These are phyloP conservation scores for Fusarium nisikadoi DNA, from an alignment of 2,329 filamentous ascomycete species.

Conservation along the genomic window DNA sequence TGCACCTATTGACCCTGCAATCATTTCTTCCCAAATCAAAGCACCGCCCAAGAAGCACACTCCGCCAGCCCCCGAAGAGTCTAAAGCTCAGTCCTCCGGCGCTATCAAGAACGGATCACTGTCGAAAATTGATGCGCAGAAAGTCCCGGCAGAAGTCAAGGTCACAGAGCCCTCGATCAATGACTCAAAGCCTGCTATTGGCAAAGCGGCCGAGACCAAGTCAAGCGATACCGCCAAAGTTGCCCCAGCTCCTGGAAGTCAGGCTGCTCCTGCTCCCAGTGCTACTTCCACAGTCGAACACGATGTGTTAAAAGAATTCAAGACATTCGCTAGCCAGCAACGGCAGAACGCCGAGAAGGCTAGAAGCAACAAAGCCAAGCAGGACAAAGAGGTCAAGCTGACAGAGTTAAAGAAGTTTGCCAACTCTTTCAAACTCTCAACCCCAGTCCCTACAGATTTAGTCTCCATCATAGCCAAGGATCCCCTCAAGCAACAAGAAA, in stretches of 20 bases:
- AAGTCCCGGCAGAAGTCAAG: slow-evolving; percentile 46
- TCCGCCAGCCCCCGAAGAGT: slow-evolving; percentile 40
- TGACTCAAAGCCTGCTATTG: slow-evolving; percentile 49
- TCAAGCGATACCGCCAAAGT: slow-evolving; percentile 40
- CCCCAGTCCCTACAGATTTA: slow-evolving; percentile 89
- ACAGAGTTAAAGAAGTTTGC: slow-evolving; percentile 97
- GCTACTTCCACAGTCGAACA: slow-evolving; percentile 70
- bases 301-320: slow-evolving; percentile 72
- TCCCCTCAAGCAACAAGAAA: slow-evolving; percentile 91
- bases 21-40: slow-evolving; percentile 86
- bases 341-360: slow-evolving; percentile 66
- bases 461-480: slow-evolving; percentile 97
- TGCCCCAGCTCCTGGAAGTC: slow-evolving; percentile 52
- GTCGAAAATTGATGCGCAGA: slow-evolving; percentile 44
- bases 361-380: slow-evolving; percentile 67
- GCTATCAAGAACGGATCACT: slow-evolving; percentile 46
- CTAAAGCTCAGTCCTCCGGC: slow-evolving; percentile 42
- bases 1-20: slow-evolving; percentile 85
- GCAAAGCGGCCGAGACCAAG: slow-evolving; percentile 48
- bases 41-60: slow-evolving; percentile 53
- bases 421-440: slow-evolving; percentile 91
- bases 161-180: slow-evolving; percentile 28
- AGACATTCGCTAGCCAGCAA: slow-evolving; percentile 69
- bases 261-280: slow-evolving; percentile 59
- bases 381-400: slow-evolving; percentile 90